A percentile compares a stretch with the other conserved stretches of the same genome.
phyloP scores from a whole-genome alignment of 345 rosid genomes.

The Salix purpurea region DNA sequence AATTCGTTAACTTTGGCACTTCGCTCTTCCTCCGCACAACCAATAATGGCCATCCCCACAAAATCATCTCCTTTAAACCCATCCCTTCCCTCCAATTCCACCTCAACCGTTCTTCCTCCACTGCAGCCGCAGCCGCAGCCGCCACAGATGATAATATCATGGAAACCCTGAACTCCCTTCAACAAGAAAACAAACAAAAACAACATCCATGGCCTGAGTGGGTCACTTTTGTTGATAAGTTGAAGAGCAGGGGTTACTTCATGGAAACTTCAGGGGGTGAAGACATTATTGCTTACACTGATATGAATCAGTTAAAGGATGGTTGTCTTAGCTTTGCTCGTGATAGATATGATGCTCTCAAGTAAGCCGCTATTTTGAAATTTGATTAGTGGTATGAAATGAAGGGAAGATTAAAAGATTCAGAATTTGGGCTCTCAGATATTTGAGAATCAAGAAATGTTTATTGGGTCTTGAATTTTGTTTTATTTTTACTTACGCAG shows the following conservation, averaged over 20 bases:
- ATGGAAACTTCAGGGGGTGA: slow-evolving; percentile 10
- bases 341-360: slow-evolving; percentile 73
- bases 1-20: slow-evolving; percentile 35
- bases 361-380: slow-evolving; percentile 25
- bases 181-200: slow-evolving; percentile 9
- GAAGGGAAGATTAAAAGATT: background rate
- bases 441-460: background rate
- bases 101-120: slow-evolving; percentile 13
- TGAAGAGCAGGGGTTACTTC: slow-evolving; percentile 67
- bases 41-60: background rate
- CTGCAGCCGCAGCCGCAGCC: slow-evolving; percentile 14
- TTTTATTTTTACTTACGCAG: slow-evolving; percentile 36
- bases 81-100: slow-evolving; percentile 10
- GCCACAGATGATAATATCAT: slow-evolving; percentile 6
- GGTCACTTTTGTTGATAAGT: slow-evolving; percentile 66
- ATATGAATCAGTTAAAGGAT: slow-evolving; percentile 56
- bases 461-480: background rate
- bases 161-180: slow-evolving; percentile 5
- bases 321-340: slow-evolving; percentile 90
- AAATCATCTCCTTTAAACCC: slow-evolving; percentile 17
- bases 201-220: slow-evolving; percentile 90
- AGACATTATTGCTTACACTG: slow-evolving; percentile 32
- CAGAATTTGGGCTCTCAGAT: background rate
- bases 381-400: background rate
- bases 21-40: slow-evolving; percentile 34